A percentile compares a stretch with the other conserved stretches of the same genome.
Conservation (phyloP, 495 filamentous ascomycete species). For the Antarctomyces pellizariae region DNA sequence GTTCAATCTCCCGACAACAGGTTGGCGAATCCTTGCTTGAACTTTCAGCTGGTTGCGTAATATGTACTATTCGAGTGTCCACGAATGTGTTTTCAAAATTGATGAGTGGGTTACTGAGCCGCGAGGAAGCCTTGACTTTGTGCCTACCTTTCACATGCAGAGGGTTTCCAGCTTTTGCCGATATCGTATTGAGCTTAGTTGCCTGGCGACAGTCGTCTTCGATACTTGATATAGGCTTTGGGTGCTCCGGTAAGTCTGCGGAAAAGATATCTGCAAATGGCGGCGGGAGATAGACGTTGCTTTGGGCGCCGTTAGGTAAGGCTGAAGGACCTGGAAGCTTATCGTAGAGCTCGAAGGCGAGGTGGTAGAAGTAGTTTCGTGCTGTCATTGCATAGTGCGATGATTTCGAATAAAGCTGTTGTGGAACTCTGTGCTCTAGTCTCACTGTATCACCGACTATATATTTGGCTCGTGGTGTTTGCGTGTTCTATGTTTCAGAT, state of each 20-base stretch:
- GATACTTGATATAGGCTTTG: slow-evolving; percentile 1
- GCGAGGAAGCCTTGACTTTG: slow-evolving; percentile 4
- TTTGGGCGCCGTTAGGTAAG: slow-evolving; percentile 4
- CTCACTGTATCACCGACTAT: too few species aligned
- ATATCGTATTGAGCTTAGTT: background rate
- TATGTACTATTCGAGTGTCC: background rate
- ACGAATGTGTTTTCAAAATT: slow-evolving; percentile 1
- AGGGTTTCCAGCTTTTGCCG: slow-evolving; percentile 1
- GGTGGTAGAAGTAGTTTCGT: slow-evolving; percentile 89
- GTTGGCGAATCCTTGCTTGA: slow-evolving; percentile 3
- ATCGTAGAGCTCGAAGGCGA: slow-evolving; percentile 64
- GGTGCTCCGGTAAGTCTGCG: slow-evolving; percentile 18
- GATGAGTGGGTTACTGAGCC: slow-evolving; percentile 9
- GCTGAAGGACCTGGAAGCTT: slow-evolving; percentile 13
- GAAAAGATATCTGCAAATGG: slow-evolving; percentile 24
- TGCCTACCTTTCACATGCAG: slow-evolving; percentile 6
- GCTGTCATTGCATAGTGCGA: too few species aligned
- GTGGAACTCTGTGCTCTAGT: too few species aligned
- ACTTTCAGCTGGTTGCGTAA: background rate
- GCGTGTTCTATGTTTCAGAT: too few species aligned
- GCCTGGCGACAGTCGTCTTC: slow-evolving; percentile 3
- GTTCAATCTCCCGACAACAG: slow-evolving; percentile 1
- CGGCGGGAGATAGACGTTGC: slow-evolving; percentile 17
- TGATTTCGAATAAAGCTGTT: too few species aligned
- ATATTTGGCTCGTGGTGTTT: too few species aligned